A percentile compares a stretch with the other conserved stretches of the same genome.
phyloP scores from a whole-genome alignment of 2,329 filamentous ascomycete genomes.

The Acrodontium crateriforme region DNA sequence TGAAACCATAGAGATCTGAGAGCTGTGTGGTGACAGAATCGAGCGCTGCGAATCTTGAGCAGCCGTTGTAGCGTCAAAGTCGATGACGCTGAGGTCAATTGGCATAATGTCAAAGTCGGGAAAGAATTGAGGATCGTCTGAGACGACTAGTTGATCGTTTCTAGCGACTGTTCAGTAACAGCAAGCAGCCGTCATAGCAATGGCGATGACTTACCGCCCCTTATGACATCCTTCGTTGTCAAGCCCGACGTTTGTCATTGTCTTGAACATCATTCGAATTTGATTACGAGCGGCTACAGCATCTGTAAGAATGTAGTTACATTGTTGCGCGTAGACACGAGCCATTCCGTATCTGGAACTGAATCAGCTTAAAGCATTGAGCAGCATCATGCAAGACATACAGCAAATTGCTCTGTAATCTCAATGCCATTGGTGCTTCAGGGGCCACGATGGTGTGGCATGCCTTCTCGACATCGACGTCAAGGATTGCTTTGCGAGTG shows the following conservation, averaged over 20 bases:
- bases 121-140: constrained; percentile 72
- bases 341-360: constrained; percentile 56
- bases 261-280: constrained; percentile 54
- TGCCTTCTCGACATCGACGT: constrained; percentile 74
- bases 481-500: constrained; percentile 72
- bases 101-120: constrained; percentile 49
- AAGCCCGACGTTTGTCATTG: constrained; percentile 44
- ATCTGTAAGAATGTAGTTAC: constrained; percentile 70
- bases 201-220: constrained; percentile 43
- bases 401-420: constrained; percentile 80
- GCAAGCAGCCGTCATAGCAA: background rate
- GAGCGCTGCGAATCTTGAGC: constrained; percentile 20
- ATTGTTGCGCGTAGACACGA: constrained; percentile 77
- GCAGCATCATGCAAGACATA: constrained; percentile 23
- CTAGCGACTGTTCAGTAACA: constrained; percentile 31
- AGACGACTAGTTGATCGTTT: constrained; percentile 59
- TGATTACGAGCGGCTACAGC: constrained; percentile 59
- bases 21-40: constrained; percentile 25
- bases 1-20: constrained; percentile 9
- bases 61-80: constrained; percentile 36
- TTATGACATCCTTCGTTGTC: constrained; percentile 56
- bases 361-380: background rate
- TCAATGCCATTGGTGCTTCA: constrained; percentile 74
- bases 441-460: constrained; percentile 68
- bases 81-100: constrained; percentile 39